Evolutionary conservation across 2,329 filamentous ascomycete species (phyloP).

Genomic region (Botryotinia calthae): DNA sequence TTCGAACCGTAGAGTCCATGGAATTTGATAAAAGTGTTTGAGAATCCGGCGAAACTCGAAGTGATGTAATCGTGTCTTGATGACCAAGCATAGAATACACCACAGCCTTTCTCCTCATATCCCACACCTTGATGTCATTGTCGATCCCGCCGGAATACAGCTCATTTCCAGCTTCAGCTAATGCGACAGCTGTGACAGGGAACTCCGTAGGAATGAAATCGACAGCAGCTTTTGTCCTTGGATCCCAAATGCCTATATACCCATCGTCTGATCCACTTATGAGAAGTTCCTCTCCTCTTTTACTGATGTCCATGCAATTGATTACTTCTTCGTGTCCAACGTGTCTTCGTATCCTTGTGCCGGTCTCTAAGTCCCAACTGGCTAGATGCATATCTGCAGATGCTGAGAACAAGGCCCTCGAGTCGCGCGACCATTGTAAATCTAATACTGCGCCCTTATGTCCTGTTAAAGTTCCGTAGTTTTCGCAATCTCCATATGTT

Average conservation of each 20-base stretch:
- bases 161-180: constrained; percentile 94
- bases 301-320: constrained; percentile 85
- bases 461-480: constrained; percentile 84
- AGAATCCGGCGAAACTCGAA: constrained; percentile 88
- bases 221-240: constrained; percentile 80
- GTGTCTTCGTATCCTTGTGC: constrained; percentile 87
- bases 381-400: constrained; percentile 92
- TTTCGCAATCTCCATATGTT: constrained; percentile 88
- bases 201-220: constrained; percentile 90
- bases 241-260: constrained; percentile 93
- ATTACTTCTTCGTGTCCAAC: constrained; percentile 94
- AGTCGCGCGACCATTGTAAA: constrained; percentile 95
- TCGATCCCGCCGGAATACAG: constrained; percentile 94
- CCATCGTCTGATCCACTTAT: constrained; percentile 93
- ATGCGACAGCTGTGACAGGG: constrained; percentile 83
- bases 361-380: constrained; percentile 92
- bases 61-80: constrained; percentile 85
- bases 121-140: constrained; percentile 97
- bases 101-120: constrained; percentile 85
- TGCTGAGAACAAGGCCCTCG: constrained; percentile 83
- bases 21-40: constrained; percentile 88
- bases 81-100: constrained; percentile 88
- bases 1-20: constrained; percentile 90
- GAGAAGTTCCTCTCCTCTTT: constrained; percentile 84
- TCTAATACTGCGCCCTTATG: constrained; percentile 91